A percentile compares a stretch with the other conserved stretches of the same genome.
These are phyloP conservation scores for Hanseniaspora mollemarum DNA, from an alignment of 805 yeast genomes.

Conservation along the genomic window DNA sequence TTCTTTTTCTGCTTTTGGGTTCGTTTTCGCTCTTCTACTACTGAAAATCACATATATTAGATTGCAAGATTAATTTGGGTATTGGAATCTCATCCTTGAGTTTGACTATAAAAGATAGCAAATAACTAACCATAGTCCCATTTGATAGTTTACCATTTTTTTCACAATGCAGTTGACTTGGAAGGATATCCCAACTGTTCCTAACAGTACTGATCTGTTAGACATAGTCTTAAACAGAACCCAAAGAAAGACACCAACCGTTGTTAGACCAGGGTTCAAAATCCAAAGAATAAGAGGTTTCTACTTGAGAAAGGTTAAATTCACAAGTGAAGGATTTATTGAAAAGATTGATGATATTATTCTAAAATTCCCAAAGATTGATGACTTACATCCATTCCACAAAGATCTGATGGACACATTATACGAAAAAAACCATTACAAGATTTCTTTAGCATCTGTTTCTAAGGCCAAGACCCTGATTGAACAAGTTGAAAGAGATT, in stretches of 20 bases:
- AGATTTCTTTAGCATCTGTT: slow-evolving; percentile 88
- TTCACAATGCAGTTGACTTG: slow-evolving; percentile 81
- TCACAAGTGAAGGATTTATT: slow-evolving; percentile 88
- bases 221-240: slow-evolving; percentile 95
- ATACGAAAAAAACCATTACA: slow-evolving; percentile 95
- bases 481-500: slow-evolving; percentile 94
- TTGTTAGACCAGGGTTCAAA: slow-evolving; percentile 89
- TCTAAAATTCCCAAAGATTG: slow-evolving; percentile 86
- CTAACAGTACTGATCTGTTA: slow-evolving; percentile 81
- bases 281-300: slow-evolving; percentile 93
- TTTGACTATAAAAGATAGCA: background rate
- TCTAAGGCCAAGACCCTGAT: slow-evolving; percentile 87
- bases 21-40: background rate
- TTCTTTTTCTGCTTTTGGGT: background rate
- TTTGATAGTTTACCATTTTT: background rate
- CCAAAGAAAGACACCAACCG: slow-evolving; percentile 98
- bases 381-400: slow-evolving; percentile 97
- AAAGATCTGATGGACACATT: slow-evolving; percentile 95
- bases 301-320: slow-evolving; percentile 95
- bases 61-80: background rate
- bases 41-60: too few relatives aligned
- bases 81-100: background rate
- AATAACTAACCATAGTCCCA: background rate
- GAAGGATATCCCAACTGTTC: slow-evolving; percentile 96
- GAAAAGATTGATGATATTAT: slow-evolving; percentile 83